Conservation (phyloP, 2,329 filamentous ascomycete genomes). For the Exophiala lecanii-corni region DNA sequence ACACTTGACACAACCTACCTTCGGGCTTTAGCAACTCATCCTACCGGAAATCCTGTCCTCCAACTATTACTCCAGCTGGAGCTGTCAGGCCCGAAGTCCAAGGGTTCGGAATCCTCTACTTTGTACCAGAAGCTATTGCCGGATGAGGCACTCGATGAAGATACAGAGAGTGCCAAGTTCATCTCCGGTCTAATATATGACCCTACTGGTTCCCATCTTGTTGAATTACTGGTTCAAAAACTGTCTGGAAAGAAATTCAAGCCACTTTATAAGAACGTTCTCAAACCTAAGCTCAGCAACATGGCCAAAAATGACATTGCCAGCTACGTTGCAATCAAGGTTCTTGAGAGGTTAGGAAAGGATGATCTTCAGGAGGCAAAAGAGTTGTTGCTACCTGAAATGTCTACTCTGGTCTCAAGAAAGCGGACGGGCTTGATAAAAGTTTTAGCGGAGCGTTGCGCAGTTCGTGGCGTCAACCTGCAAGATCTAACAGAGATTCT, state of each 20-base stretch:
- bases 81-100: slow-evolving; percentile 66
- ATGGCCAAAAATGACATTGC: slow-evolving; percentile 87
- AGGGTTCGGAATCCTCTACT: slow-evolving; percentile 59
- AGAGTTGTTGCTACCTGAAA: slow-evolving; percentile 65
- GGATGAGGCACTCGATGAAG: slow-evolving; percentile 69
- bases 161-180: slow-evolving; percentile 70
- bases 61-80: slow-evolving; percentile 87
- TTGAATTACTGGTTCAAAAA: slow-evolving; percentile 78
- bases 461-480: slow-evolving; percentile 59
- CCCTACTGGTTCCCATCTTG: slow-evolving; percentile 77
- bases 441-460: slow-evolving; percentile 76
- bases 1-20: slow-evolving; percentile 75
- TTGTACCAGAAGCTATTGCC: slow-evolving; percentile 75
- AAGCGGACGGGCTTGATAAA: slow-evolving; percentile 74
- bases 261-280: slow-evolving; percentile 71
- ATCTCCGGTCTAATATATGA: slow-evolving; percentile 87
- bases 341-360: slow-evolving; percentile 77
- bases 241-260: slow-evolving; percentile 89
- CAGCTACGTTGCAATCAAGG: slow-evolving; percentile 76
- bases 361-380: slow-evolving; percentile 76
- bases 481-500: slow-evolving; percentile 53
- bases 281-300: slow-evolving; percentile 73
- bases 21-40: slow-evolving; percentile 78
- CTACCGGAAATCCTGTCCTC: slow-evolving; percentile 86
- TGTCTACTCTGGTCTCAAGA: slow-evolving; percentile 68